Evolutionary conservation across 129 eudicot genomes (phyloP), one percentile per base, ranked within the genome.

Genomic region (Pseudognaphalium luteoalbum): DNA sequence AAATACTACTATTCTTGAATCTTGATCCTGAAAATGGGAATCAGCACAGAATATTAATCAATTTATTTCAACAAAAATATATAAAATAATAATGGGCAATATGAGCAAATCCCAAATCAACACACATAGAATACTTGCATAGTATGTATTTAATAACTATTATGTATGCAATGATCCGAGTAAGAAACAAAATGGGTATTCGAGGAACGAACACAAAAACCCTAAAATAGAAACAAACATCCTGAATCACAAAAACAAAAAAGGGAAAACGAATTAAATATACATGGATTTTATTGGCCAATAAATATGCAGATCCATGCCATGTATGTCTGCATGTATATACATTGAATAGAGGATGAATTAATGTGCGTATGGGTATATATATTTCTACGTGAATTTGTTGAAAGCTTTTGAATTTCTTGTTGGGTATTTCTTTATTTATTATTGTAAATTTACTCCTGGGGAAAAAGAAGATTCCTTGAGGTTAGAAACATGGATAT

Each of bases 151-250:
- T 68, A 22, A n/a, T n/a, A n/a, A n/a, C n/a, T 59, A 32, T 66
- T 7, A 59, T 15, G 59, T 37, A 56, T 37, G 74, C 67, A 56
- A 56, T 67, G 68, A 64, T 33, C 82, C 67, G 54, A 72, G 71
- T 59, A 25, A 8, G 61, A 75, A 62, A 63, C 50, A 25, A 44
- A 44, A 61, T 6, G 60, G 5, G 41, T 58, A 74, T 39, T 61
- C 70, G 41, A 50, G 8, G 61, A 68, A 17, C 47, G 65, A 59
- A 41, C 66, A 50, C 22, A 56, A 69, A 73, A 73, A 19, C 74
- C 83, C 62, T 66, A 65, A 73, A 66, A 65, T 68, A 66, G 61
- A 80, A 66, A 73, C 79, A 56, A 80, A 42, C 6, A 73, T 66
- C 75, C 6, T 30, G 70, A 74, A 67, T 74, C 41, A 80, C 25